These are phyloP conservation scores for Akanthomyces uredinophilus DNA, from an alignment of 2,329 filamentous ascomycete species.

Conservation along the genomic window DNA sequence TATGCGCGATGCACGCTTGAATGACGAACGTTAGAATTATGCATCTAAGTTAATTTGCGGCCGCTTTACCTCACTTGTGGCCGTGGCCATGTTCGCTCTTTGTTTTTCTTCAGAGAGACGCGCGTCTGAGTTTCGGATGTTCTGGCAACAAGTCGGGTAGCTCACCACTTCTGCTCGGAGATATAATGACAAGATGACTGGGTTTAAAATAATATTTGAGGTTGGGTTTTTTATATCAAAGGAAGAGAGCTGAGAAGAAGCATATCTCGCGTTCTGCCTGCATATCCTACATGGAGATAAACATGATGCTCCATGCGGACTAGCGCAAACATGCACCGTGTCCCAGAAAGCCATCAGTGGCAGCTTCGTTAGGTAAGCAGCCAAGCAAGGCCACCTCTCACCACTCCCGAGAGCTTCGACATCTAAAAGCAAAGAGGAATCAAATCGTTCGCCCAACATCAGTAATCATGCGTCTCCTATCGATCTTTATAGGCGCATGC, in stretches of 20 bases:
- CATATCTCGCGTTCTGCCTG: not conserved
- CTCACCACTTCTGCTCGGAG: not conserved
- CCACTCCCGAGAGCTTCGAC: not conserved
- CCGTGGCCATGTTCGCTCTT: slow-evolving; percentile 12
- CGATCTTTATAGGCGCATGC: slow-evolving; percentile 57
- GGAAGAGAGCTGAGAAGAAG: slow-evolving; percentile 18
- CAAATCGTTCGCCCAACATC: not conserved
- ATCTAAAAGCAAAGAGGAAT: not conserved
- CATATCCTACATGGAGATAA: not conserved
- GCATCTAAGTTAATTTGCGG: not conserved
- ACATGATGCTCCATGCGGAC: slow-evolving; percentile 5
- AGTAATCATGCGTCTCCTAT: slow-evolving; percentile 64
- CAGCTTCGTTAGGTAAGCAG: slow-evolving; percentile 11
- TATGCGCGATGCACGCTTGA: slow-evolving; percentile 41
- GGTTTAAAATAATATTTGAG: not conserved
- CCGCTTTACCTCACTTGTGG: slow-evolving; percentile 8
- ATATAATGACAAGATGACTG: not conserved
- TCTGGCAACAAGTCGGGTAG: not conserved
- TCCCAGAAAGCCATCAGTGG: not conserved
- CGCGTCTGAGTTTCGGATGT: not conserved
- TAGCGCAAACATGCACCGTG: not conserved
- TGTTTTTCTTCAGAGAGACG: not conserved
- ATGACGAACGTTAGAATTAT: not conserved
- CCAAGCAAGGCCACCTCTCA: slow-evolving; percentile 12
- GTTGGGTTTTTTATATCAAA: not conserved